A percentile compares a stretch with the other conserved stretches of the same genome.
Conservation (phyloP, 176 grass and related monocot species). For the Panicum miliaceum region DNA sequence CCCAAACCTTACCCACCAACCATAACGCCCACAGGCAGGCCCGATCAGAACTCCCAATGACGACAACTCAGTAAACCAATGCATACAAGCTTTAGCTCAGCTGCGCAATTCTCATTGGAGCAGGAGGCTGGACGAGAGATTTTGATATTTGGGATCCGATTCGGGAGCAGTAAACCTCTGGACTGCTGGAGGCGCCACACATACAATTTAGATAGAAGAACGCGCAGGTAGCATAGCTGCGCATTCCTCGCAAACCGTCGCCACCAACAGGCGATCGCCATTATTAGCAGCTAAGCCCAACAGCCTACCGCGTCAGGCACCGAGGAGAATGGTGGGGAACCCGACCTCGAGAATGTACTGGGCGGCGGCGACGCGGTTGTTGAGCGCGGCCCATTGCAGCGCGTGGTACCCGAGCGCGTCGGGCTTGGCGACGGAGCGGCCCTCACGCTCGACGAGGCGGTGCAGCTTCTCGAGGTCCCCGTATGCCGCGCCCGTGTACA, state of each 20-base stretch:
- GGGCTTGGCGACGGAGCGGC: constrained; percentile 62
- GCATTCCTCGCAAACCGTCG: constrained; percentile 9
- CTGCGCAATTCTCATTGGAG: background rate
- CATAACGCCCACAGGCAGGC: background rate
- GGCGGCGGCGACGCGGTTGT: constrained; percentile 85
- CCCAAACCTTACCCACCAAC: background rate
- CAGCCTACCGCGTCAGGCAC: too few relatives aligned
- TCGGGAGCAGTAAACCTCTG: too few relatives aligned
- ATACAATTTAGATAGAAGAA: background rate
- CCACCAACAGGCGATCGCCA: background rate
- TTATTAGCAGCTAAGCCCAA: background rate
- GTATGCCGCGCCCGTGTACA: constrained; percentile 86
- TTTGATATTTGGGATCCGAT: too few relatives aligned
- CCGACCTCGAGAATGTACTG: constrained; percentile 93
- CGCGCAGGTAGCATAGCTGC: background rate
- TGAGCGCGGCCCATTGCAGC: constrained; percentile 93
- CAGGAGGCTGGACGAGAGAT: too few relatives aligned
- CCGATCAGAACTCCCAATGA: background rate
- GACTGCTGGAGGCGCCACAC: background rate
- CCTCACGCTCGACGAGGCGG: constrained; percentile 76
- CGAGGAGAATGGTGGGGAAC: background rate
- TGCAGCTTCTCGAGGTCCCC: constrained; percentile 96
- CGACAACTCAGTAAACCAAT: background rate
- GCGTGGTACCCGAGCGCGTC: constrained; percentile 83
- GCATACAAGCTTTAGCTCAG: background rate